Conservation (phyloP, 192 early-diverging fungal species). For the Coemansia sp. region DNA sequence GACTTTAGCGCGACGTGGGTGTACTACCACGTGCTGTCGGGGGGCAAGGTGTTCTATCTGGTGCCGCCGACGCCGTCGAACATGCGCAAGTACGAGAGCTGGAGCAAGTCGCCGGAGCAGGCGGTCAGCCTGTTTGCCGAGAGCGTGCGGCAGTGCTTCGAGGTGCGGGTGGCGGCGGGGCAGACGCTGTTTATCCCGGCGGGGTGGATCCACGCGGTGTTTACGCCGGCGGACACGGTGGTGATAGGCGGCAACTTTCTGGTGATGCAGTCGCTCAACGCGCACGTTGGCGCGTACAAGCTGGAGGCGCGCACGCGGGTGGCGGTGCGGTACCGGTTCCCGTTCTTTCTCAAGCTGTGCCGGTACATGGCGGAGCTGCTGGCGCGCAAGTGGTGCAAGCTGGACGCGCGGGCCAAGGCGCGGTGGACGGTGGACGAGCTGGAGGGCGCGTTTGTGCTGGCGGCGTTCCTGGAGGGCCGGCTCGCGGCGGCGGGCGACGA, state of each 20-base stretch:
- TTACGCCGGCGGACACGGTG: conserved; percentile 78
- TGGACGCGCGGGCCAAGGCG: conserved; percentile 9
- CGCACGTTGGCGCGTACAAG: conserved; percentile 68
- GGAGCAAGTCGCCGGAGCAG: conserved; percentile 81
- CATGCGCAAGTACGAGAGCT: conserved; percentile 83
- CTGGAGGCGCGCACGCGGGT: conserved; percentile 79
- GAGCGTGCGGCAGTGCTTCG: conserved; percentile 72
- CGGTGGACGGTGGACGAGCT: conserved; percentile 52
- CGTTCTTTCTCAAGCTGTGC: conserved; percentile 78
- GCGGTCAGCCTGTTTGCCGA: conserved; percentile 72
- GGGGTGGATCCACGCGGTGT: conserved; percentile 96
- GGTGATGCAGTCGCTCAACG: conserved; percentile 67
- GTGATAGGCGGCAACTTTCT: conserved; percentile 93
- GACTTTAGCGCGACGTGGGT: conserved; percentile 84
- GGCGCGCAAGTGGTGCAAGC: conserved; percentile 53
- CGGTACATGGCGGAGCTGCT: conserved; percentile 75
- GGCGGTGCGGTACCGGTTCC: conserved; percentile 77
- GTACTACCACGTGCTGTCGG: conserved; percentile 86
- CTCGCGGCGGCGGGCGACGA: conserved; percentile 4
- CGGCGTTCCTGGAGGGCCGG: conserved; percentile 44
- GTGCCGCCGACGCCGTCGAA: conserved; percentile 77
- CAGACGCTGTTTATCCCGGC: conserved; percentile 94
- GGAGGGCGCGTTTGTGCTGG: conserved; percentile 53
- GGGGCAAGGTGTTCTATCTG: conserved; percentile 87
- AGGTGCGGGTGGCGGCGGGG: conserved; percentile 69